These are phyloP conservation scores for Chlamydomonas eustigma DNA, from an alignment of 139 green algal species.

Conservation along the genomic window DNA sequence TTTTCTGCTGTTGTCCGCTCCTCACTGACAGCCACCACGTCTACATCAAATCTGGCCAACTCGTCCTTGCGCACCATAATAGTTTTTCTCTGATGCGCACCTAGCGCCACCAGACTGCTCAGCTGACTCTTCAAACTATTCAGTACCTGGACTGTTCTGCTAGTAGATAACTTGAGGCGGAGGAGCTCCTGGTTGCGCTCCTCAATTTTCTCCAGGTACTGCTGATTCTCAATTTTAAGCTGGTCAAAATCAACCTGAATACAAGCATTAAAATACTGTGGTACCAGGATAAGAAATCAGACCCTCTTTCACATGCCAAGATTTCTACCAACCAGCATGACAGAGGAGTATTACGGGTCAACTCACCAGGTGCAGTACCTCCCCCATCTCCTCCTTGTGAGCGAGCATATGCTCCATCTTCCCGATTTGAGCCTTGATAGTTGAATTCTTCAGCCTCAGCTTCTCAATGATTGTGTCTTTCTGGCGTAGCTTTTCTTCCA, in stretches of 20 bases:
- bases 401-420: slow-evolving; percentile 72
- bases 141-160: slow-evolving; percentile 66
- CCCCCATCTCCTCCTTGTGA: slow-evolving; percentile 79
- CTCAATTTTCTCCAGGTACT: slow-evolving; percentile 80
- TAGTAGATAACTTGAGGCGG: slow-evolving; percentile 72
- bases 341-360: too few relatives aligned
- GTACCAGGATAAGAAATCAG: too few relatives aligned
- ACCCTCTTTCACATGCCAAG: too few relatives aligned
- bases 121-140: slow-evolving; percentile 68
- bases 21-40: slow-evolving; percentile 14
- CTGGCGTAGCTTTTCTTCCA: slow-evolving; percentile 63
- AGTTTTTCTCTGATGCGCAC: slow-evolving; percentile 34
- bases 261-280: slow-evolving; percentile 33
- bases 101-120: slow-evolving; percentile 34
- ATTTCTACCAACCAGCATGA: too few relatives aligned
- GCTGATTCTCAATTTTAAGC: slow-evolving; percentile 90
- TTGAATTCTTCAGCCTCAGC: slow-evolving; percentile 68
- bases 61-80: slow-evolving; percentile 44
- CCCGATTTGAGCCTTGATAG: slow-evolving; percentile 58
- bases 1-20: slow-evolving; percentile 23
- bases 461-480: slow-evolving; percentile 73
- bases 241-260: slow-evolving; percentile 76
- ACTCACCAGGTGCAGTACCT: slow-evolving; percentile 56
- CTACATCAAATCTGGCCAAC: slow-evolving; percentile 18
- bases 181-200: slow-evolving; percentile 80